Conservation (phyloP, 805 yeast genomes). For the Yarrowia sp. region DNA sequence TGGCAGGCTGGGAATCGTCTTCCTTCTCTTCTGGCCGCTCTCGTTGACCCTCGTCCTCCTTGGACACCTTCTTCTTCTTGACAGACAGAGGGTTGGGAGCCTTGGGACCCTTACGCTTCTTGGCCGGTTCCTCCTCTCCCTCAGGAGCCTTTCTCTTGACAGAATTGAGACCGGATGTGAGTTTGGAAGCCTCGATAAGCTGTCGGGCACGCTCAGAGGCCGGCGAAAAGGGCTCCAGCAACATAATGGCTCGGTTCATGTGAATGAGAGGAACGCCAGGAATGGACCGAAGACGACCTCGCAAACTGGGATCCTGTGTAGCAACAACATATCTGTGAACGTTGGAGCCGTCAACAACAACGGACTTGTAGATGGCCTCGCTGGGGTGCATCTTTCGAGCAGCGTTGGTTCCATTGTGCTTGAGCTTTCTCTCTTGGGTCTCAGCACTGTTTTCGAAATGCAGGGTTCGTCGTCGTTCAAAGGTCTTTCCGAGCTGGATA, state of each 20-base stretch:
- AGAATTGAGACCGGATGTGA: slow-evolving; percentile 74
- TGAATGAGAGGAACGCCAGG: slow-evolving; percentile 91
- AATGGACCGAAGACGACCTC: slow-evolving; percentile 64
- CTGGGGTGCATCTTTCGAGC: slow-evolving; percentile 2
- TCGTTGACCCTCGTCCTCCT: slow-evolving; percentile 10
- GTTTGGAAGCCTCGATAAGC: slow-evolving; percentile 59
- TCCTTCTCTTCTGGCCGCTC: slow-evolving; percentile 11
- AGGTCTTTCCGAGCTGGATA: slow-evolving; percentile 71
- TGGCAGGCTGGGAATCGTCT: background rate
- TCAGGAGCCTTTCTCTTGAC: slow-evolving; percentile 30
- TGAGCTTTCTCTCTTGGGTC: slow-evolving; percentile 17
- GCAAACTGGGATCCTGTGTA: slow-evolving; percentile 66
- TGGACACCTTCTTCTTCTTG: slow-evolving; percentile 58
- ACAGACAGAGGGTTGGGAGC: slow-evolving; percentile 90
- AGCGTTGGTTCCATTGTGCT: slow-evolving; percentile 4
- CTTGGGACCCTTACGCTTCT: slow-evolving; percentile 52
- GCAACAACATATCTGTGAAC: slow-evolving; percentile 91
- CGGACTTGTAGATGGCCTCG: slow-evolving; percentile 25
- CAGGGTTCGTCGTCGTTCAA: slow-evolving; percentile 90
- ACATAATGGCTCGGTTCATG: slow-evolving; percentile 88
- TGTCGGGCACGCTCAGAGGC: slow-evolving; percentile 55
- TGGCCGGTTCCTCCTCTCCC: slow-evolving; percentile 31
- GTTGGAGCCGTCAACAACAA: slow-evolving; percentile 44
- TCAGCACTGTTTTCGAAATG: slow-evolving; percentile 46
- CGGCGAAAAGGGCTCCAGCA: slow-evolving; percentile 87